Evolutionary conservation across 495 filamentous ascomycete genomes (phyloP), one percentile per base, ranked within the genome.

Genomic region (Schizothecium vesticola): DNA sequence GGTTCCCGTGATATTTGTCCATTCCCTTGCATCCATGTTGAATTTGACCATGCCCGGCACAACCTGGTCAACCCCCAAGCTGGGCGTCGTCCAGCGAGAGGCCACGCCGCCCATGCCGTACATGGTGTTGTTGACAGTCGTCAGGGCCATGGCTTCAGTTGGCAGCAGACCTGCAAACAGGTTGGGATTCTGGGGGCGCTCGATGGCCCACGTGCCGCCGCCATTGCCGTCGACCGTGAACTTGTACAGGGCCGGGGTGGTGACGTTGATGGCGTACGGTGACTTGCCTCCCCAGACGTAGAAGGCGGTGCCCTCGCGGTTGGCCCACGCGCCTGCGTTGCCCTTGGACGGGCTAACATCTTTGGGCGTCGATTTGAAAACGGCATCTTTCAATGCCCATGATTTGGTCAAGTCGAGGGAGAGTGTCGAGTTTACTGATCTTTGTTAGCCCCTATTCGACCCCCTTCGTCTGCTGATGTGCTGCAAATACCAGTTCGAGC

Each of bases 271-370:
- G n/a, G 55, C 67, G 21, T 23, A 60, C 5, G 36, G n/a, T 31
- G 56, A 69, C 62, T 69, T 73, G 13, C 80, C 79, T 22, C 76
- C 80, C 77, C 78, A 81, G 13, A 72, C 69, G 65, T 81, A 81
- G 28, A 80, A 73, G 33, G 61, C 65, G 29, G 72, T 71, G 3
- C 63, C 66, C 5, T 66, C 69, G 5, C 56, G 21, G 66, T 80
- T 74, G 6, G 71, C 63, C 77, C 76, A 80, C 26, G 74, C 62
- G 8, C 67, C 62, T n/a, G 74, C 75, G 56, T 76, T 72, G 36
- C 28, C 13, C 67, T 72, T 65, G 67, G 58, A 16, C 26, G 68
- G 60, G 4, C 60, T 72, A 61, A 63, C 64, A 58, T 43, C 24
- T 60, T 59, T 79, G 77, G 21, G 69, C 23, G 22, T 79, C 78